Conservation (phyloP, 345 rosid species). For the Aethionema arabicum region DNA sequence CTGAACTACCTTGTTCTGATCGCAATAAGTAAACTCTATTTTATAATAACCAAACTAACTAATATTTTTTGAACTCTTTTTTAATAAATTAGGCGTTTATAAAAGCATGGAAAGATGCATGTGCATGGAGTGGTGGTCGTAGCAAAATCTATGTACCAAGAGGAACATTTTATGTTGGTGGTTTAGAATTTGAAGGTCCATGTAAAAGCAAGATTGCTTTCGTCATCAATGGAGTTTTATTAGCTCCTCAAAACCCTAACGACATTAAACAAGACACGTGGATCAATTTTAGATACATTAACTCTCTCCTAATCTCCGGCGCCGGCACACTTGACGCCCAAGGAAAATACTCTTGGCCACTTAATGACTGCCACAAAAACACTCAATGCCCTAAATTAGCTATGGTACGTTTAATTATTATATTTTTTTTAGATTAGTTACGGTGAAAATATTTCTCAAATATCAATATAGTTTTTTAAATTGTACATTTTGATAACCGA, state of each 20-base stretch:
- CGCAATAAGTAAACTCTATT: no score
- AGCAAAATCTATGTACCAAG: conserved; percentile 17
- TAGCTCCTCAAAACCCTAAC: conserved; percentile 20
- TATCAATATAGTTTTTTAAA: no score
- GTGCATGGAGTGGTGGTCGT: conserved; percentile 18
- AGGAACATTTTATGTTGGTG: conserved; percentile 23
- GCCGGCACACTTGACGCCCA: conserved; percentile 18
- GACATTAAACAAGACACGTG: conserved; percentile 12
- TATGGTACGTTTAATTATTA: background rate
- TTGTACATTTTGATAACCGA: no score
- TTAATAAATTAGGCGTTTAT: conserved; percentile 13
- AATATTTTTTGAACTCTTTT: background rate
- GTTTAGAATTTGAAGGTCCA: conserved; percentile 19
- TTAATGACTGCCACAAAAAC: conserved; percentile 18
- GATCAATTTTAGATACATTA: conserved; percentile 21
- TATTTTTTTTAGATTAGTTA: no score
- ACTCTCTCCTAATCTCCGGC: conserved; percentile 15
- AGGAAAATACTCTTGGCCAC: conserved; percentile 21
- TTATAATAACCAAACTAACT: no score
- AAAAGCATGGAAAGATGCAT: conserved; percentile 28
- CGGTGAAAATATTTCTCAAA: no score
- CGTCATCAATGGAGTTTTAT: conserved; percentile 22
- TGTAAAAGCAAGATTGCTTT: conserved; percentile 1
- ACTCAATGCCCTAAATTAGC: conserved; percentile 10
- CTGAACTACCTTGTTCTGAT: no score